Evolutionary conservation across 495 filamentous ascomycete species (phyloP), one percentile per base, ranked within the genome.

Genomic region (Neurospora sp.): DNA sequence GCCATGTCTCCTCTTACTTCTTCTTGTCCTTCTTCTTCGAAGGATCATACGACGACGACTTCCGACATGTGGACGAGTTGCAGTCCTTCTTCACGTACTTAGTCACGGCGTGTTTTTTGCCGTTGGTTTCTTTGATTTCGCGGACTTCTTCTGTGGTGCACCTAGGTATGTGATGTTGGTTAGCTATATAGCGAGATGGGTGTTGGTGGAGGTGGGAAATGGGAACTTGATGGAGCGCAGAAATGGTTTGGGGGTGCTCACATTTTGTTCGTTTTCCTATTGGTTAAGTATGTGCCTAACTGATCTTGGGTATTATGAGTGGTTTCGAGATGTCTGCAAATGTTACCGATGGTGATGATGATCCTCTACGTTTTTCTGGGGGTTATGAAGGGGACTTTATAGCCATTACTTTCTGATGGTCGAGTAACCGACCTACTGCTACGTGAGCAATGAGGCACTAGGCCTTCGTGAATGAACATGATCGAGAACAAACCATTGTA

Each of bases 321-420:
- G 4, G 39, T 41, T 12, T 14, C 39, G 0, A 14, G 39, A 2
- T 5, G 1, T 0, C 2, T 41, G 12, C 0, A 5, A 6, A 14
- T 41, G 39, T 2, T 41, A 1, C 12, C 0, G 12, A 41, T 41
- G 12, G 0, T 41, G 12, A 6, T 12, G 5, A 41, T 41, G 2
- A 14, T 16, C 0, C 14, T 5, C 4, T 39, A n/a, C 10, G 10
- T 0, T 5, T 40, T 41, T 41, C 11, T 41, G 39, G 39, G 12
- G 2, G 16, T 3, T 12, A 41, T 16, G n/a, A n/a, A n/a, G n/a
- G 5, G 41, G 41, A 4, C 8, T 20, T 20, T 48, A 48, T 20
- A n/a, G 3, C 0, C n/a, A 9, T 12, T 31, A 2, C 31, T 42
- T 48, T 11, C 20, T 12, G 4, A 0, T 2, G n/a, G 18, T 3